Evolutionary conservation across 2,329 filamentous ascomycete genomes (phyloP).

Genomic region (Curvularia verruculosa): DNA sequence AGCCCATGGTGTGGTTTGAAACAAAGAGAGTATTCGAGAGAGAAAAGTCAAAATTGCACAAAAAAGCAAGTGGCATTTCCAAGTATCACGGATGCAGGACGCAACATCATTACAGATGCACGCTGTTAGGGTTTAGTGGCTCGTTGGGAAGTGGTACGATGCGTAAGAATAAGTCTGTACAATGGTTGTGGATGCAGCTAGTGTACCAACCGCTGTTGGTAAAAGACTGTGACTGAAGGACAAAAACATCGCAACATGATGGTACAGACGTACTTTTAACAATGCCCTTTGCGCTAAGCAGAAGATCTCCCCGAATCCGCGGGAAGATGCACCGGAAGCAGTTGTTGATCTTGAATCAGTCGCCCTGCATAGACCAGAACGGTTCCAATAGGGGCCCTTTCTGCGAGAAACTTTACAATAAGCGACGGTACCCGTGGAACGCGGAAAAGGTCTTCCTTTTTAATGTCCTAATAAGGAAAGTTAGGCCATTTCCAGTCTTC

Average conservation of each 20-base stretch:
- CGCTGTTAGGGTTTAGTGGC: background rate
- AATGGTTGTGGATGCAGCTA: background rate
- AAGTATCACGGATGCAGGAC: background rate
- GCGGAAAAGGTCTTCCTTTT: background rate
- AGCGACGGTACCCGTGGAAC: too few relatives aligned
- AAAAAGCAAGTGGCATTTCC: background rate
- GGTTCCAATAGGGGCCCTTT: background rate
- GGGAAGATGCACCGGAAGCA: constrained; percentile 1
- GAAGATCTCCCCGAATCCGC: background rate
- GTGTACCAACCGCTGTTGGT: background rate
- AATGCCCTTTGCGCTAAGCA: background rate
- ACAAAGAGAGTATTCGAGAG: background rate
- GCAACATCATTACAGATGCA: background rate
- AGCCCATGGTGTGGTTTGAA: background rate
- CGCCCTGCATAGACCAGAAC: constrained; percentile 2
- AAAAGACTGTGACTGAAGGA: background rate
- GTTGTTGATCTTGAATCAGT: background rate
- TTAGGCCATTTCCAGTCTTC: background rate
- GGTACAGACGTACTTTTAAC: constrained; percentile 1
- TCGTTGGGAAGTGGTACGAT: background rate
- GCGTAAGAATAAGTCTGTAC: background rate
- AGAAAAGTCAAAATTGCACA: background rate
- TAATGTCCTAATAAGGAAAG: background rate
- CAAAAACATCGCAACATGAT: background rate
- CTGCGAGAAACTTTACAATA: background rate